A percentile compares a stretch with the other conserved stretches of the same genome.
Conservation (phyloP, 2,329 filamentous ascomycete species). For the Penicillium sp. region DNA sequence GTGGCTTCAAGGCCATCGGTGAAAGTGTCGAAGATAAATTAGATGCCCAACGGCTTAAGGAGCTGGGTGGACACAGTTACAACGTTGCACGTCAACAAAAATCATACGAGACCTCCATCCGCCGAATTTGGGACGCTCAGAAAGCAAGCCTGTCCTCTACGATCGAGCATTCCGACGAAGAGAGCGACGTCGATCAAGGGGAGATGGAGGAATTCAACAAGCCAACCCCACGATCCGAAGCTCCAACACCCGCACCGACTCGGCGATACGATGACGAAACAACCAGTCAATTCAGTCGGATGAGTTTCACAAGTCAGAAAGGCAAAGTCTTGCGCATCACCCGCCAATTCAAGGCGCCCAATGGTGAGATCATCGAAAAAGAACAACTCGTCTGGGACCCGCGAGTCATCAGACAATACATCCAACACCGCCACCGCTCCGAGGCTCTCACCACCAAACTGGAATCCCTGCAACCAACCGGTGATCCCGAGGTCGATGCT, state of each 20-base stretch:
- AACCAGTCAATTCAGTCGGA: conserved; percentile 73
- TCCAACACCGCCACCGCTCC: conserved; percentile 71
- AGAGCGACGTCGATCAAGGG: conserved; percentile 62
- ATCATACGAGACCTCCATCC: conserved; percentile 88
- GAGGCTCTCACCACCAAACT: conserved; percentile 74
- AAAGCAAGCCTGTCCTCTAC: conserved; percentile 73
- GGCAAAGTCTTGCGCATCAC: conserved; percentile 74
- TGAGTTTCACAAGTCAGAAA: conserved; percentile 68
- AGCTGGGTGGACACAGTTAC: conserved; percentile 86
- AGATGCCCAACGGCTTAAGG: conserved; percentile 71
- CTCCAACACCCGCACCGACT: conserved; percentile 59
- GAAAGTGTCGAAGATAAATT: conserved; percentile 87
- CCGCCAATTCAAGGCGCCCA: conserved; percentile 64
- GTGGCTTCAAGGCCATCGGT: conserved; percentile 87
- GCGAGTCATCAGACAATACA: conserved; percentile 85
- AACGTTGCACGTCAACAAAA: conserved; percentile 94
- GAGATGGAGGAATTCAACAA: conserved; percentile 53
- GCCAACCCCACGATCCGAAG: conserved; percentile 67
- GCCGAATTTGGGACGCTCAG: conserved; percentile 89
- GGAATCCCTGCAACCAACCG: conserved; percentile 64
- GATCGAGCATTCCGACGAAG: conserved; percentile 73
- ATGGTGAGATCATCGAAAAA: conserved; percentile 64
- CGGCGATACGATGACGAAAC: conserved; percentile 70
- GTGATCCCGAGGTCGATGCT: conserved; percentile 67
- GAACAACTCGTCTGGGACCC: conserved; percentile 72